Percentiles rank a stretch among this genome's conserved stretches.
Evolutionary conservation across 495 filamentous ascomycete species (phyloP).

Genomic region (Xylaria venustula): DNA sequence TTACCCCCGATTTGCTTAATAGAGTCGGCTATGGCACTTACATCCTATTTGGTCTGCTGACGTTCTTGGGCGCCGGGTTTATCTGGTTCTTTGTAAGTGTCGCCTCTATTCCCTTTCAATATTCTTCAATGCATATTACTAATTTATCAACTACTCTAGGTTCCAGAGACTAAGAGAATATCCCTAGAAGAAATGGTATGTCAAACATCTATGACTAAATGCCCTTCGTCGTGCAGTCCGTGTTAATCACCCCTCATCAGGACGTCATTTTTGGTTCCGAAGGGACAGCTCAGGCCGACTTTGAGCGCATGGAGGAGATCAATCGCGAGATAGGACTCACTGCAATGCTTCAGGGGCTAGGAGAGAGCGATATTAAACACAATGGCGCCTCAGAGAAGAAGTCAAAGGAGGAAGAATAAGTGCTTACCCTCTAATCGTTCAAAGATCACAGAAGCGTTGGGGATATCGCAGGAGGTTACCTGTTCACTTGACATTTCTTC

Average conservation of each 20-base stretch:
- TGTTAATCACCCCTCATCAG: constrained; percentile 41
- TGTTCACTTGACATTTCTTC: no score
- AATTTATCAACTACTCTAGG: constrained; percentile 37
- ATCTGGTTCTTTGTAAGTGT: constrained; percentile 64
- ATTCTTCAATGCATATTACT: constrained; percentile 23
- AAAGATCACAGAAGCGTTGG: no score
- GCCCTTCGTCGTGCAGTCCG: constrained; percentile 5
- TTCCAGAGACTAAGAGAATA: constrained; percentile 52
- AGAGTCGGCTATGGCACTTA: constrained; percentile 74
- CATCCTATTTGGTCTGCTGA: constrained; percentile 73
- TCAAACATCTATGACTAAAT: background rate
- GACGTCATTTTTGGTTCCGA: constrained; percentile 76
- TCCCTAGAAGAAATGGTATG: constrained; percentile 52
- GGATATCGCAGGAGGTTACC: no score
- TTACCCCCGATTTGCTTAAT: constrained; percentile 73
- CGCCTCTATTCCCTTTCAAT: background rate
- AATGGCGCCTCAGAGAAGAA: constrained; percentile 20
- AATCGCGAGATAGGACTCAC: constrained; percentile 67
- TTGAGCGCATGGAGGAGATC: constrained; percentile 70
- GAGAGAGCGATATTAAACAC: constrained; percentile 16
- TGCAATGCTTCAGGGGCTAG: constrained; percentile 33
- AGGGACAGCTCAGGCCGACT: constrained; percentile 66
- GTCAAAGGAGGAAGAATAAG: constrained; percentile 19
- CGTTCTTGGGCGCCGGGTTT: constrained; percentile 66
- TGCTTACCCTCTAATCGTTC: no score